Conservation (phyloP, 2,329 filamentous ascomycete genomes). For the Paecilomyces formosus region DNA sequence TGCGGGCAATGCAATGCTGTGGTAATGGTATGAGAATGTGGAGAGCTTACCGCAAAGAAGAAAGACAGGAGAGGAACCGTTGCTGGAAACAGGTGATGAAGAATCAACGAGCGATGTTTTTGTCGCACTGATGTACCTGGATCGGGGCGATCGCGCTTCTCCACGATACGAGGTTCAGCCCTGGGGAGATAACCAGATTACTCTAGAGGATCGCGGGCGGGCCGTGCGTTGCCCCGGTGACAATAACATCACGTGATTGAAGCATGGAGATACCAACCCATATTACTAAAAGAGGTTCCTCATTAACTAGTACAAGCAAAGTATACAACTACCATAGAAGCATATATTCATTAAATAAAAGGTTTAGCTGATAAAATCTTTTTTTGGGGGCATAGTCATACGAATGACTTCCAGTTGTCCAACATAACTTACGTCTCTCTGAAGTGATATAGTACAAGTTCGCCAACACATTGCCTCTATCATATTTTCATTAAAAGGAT, state of each 20-base stretch:
- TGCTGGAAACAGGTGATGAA: neutral
- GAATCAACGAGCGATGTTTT: neutral
- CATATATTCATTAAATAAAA: neutral
- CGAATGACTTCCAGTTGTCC: neutral
- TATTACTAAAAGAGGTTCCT: too few species aligned
- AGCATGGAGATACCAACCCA: too few species aligned
- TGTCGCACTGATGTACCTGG: neutral
- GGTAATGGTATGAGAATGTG: neutral
- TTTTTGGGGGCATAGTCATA: neutral
- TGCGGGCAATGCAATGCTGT: neutral
- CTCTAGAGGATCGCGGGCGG: neutral
- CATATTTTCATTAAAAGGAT: neutral
- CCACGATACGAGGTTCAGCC: neutral
- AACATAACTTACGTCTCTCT: neutral
- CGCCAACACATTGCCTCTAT: neutral
- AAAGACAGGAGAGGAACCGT: neutral
- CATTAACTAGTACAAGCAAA: too few species aligned
- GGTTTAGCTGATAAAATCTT: neutral
- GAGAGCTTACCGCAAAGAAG: neutral
- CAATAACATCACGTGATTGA: neutral
- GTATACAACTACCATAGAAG: neutral
- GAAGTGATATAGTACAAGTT: neutral
- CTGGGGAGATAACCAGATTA: neutral
- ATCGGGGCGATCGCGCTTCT: constrained; percentile 1
- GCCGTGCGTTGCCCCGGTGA: constrained; percentile 1